Evolutionary conservation across 2,329 filamentous ascomycete species (phyloP).

Genomic region (Ophiostoma novo-ulmi): DNA sequence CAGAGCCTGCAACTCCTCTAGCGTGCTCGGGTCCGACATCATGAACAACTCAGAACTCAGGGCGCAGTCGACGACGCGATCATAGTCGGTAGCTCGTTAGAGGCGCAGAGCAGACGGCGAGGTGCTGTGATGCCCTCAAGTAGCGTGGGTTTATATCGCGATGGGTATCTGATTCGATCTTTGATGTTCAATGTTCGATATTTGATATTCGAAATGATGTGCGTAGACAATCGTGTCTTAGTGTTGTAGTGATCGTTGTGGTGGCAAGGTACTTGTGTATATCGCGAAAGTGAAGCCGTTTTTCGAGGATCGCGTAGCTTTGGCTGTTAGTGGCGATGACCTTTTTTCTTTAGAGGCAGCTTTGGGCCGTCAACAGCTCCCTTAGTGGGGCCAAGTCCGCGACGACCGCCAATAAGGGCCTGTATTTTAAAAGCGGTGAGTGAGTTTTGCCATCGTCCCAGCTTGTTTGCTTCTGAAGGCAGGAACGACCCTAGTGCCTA

Average conservation of each 20-base stretch:
- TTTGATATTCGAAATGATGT: not conserved
- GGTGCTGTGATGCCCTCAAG: not conserved
- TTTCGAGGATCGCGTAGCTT: constrained; percentile 25
- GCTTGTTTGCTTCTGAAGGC: constrained; percentile 19
- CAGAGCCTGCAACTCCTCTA: constrained; percentile 75
- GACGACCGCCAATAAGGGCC: constrained; percentile 21
- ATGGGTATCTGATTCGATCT: not conserved
- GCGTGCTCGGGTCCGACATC: constrained; percentile 69
- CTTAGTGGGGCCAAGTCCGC: constrained; percentile 18
- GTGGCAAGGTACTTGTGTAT: not conserved
- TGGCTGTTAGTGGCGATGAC: constrained; percentile 21
- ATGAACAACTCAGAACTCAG: constrained; percentile 28
- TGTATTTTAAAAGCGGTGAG: constrained; percentile 24
- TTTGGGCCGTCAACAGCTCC: constrained; percentile 24
- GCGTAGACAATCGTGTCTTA: not conserved
- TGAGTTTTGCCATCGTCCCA: constrained; percentile 21
- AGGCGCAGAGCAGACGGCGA: constrained; percentile 1
- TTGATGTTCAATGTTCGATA: not conserved
- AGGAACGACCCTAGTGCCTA: constrained; percentile 20
- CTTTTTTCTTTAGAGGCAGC: constrained; percentile 23
- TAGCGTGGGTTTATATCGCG: not conserved
- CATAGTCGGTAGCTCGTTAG: constrained; percentile 21
- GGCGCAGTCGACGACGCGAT: constrained; percentile 23
- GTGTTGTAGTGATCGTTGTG: not conserved
- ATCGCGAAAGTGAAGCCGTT: constrained; percentile 20